Evolutionary conservation across 371 early-diverging fungal species (phyloP).

Genomic region (Choanephora cucurbitarum): DNA sequence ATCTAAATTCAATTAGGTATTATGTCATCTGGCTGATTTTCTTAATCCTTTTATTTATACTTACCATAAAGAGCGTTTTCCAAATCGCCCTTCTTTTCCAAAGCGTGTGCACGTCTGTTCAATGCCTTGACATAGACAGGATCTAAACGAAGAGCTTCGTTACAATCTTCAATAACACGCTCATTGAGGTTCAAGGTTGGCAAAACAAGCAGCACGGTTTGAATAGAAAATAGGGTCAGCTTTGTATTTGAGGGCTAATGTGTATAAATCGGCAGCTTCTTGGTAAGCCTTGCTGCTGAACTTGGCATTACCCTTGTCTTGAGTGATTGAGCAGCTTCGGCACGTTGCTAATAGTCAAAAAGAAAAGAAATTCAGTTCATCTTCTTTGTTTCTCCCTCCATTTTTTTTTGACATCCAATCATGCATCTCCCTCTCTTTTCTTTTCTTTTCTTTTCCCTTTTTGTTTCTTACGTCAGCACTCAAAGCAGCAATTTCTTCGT

Average conservation of each 20-base stretch:
- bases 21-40: background rate
- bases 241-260: constrained; percentile 82
- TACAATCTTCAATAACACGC: constrained; percentile 74
- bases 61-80: constrained; percentile 81
- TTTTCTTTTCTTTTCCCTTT: no score
- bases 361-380: background rate
- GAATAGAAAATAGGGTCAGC: constrained; percentile 86
- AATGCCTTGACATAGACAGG: constrained; percentile 83
- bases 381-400: background rate
- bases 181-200: constrained; percentile 71
- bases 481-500: constrained; percentile 60
- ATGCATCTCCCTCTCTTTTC: background rate
- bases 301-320: constrained; percentile 89
- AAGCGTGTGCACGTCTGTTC: constrained; percentile 83
- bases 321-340: constrained; percentile 69
- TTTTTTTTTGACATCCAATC: background rate
- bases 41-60: background rate
- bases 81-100: constrained; percentile 66
- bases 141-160: constrained; percentile 71
- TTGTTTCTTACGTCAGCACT: constrained; percentile 46
- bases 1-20: constrained; percentile 50
- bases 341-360: constrained; percentile 49
- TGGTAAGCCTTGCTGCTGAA: constrained; percentile 81
- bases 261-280: constrained; percentile 86
- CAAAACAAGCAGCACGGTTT: constrained; percentile 94